Evolutionary conservation across 2,329 filamentous ascomycete species (phyloP).

Genomic region (Aphanocladium album): DNA sequence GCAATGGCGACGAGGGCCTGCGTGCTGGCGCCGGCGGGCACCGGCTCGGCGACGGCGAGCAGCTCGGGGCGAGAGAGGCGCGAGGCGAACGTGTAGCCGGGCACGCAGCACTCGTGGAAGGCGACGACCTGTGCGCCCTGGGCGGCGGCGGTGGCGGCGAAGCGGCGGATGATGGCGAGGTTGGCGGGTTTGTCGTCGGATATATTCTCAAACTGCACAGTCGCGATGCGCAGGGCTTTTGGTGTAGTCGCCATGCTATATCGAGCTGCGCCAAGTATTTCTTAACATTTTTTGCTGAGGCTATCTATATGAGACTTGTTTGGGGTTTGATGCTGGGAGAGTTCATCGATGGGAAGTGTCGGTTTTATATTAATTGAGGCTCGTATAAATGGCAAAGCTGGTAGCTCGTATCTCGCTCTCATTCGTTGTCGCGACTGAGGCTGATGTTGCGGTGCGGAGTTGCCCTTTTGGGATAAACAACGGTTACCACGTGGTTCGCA

Average conservation of each 20-base stretch:
- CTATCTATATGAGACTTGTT: not conserved
- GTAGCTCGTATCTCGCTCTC: not conserved
- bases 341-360: no score
- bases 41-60: slow-evolving; percentile 8
- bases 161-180: slow-evolving; percentile 8
- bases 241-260: not conserved
- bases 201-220: slow-evolving; percentile 14
- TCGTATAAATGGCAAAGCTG: not conserved
- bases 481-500: not conserved
- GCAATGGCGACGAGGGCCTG: slow-evolving; percentile 7
- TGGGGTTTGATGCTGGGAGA: no score
- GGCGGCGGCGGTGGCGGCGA: slow-evolving; percentile 1
- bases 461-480: not conserved
- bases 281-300: not conserved
- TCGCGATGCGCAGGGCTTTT: slow-evolving; percentile 10
- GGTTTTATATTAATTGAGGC: not conserved
- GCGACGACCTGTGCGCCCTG: slow-evolving; percentile 10
- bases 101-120: slow-evolving; percentile 15
- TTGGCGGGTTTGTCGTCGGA: slow-evolving; percentile 16
- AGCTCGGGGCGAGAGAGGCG: slow-evolving; percentile 3
- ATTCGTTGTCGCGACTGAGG: not conserved
- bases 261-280: not conserved
- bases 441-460: not conserved
- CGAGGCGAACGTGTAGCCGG: slow-evolving; percentile 15
- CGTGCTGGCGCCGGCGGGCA: slow-evolving; percentile 6